Evolutionary conservation across 2,329 filamentous ascomycete species (phyloP), one percentile per base, ranked within the genome.

Genomic region (Podosphaera leucotricha): DNA sequence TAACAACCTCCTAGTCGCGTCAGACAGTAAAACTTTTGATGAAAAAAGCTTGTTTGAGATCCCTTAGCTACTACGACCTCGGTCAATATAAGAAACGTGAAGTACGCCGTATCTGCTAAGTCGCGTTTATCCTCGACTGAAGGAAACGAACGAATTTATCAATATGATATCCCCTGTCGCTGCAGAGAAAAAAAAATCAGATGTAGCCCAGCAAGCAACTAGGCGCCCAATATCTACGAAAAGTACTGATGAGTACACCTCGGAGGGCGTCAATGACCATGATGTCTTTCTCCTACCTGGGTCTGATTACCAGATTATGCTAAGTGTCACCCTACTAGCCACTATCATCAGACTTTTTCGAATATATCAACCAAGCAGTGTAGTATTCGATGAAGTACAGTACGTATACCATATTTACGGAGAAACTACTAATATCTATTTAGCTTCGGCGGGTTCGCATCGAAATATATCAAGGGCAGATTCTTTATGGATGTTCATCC

Each of bases 401-500:
- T 93, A 74, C 61, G 84, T 76, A 2, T 33, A 15, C 13, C 2
- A 30, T 15, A 15, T 6, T 6, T 3, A 18, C 11, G 41, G n/a
- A 46, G 20, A 46, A 1, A 37, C 16, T 11, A 13, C 16, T 45
- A 38, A 36, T 43, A 46, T 22, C 47, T 46, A 21, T 55, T 55
- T 51, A 93, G 85, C 64, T 98, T 98, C 61, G 90, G 90, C 61
- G 90, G 90, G 41, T 98, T 98, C 60, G 90, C 90, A 51, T 84
- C 81, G 55, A 98, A 98, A 64, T 98, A 98, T 63, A 95, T 98
- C 71, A 95, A 98, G 69, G 90, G 90, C 57, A 80, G 72, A 60
- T 98, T 98, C 72, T 98, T 98, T 63, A 98, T 98, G 90, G 90
- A 98, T 60, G 90, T 98, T n/a, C 90, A 98, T 60, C 90, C 90